Conservation (phyloP, 495 filamentous ascomycete species). For the Talaromyces trachyspermus region DNA sequence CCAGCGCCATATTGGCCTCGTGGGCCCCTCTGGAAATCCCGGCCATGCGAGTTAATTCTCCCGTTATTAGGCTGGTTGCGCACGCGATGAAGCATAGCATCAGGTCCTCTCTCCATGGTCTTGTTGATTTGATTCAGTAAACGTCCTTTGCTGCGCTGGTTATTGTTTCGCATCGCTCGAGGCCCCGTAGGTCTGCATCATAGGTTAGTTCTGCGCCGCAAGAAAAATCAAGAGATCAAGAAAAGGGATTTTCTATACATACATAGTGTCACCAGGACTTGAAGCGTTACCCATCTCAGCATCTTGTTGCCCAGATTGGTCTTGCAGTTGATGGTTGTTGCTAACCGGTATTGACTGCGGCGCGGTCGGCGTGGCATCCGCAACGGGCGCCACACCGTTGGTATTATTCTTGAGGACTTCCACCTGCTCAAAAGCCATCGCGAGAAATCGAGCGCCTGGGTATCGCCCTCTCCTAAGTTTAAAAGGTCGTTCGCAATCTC, state of each 20-base stretch:
- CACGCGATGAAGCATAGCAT: slow-evolving; percentile 73
- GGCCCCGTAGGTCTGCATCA: slow-evolving; percentile 77
- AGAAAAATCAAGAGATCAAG: neutral
- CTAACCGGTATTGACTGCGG: slow-evolving; percentile 31
- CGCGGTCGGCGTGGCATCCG: slow-evolving; percentile 13
- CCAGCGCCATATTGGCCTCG: slow-evolving; percentile 41
- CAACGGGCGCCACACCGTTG: slow-evolving; percentile 30
- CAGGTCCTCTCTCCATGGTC: slow-evolving; percentile 70
- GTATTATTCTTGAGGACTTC: slow-evolving; percentile 57
- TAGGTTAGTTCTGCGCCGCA: no score
- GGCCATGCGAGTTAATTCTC: slow-evolving; percentile 66
- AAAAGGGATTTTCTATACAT: slow-evolving; percentile 12
- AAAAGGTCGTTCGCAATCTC: slow-evolving; percentile 88
- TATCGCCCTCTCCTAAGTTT: slow-evolving; percentile 72
- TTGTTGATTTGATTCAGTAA: slow-evolving; percentile 84
- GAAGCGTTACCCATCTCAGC: slow-evolving; percentile 62
- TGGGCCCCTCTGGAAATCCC: slow-evolving; percentile 67
- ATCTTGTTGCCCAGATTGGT: no score
- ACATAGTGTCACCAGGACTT: slow-evolving; percentile 55
- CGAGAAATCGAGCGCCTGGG: slow-evolving; percentile 74
- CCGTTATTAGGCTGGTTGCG: slow-evolving; percentile 64
- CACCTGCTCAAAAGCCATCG: slow-evolving; percentile 88
- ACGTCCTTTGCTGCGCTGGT: slow-evolving; percentile 55
- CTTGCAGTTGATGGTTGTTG: slow-evolving; percentile 23
- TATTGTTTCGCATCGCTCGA: slow-evolving; percentile 82